Percentiles rank a stretch among this genome's conserved stretches.
Evolutionary conservation across 2,329 filamentous ascomycete species (phyloP).

Genomic region (Pseudogymnoascus pannorum): DNA sequence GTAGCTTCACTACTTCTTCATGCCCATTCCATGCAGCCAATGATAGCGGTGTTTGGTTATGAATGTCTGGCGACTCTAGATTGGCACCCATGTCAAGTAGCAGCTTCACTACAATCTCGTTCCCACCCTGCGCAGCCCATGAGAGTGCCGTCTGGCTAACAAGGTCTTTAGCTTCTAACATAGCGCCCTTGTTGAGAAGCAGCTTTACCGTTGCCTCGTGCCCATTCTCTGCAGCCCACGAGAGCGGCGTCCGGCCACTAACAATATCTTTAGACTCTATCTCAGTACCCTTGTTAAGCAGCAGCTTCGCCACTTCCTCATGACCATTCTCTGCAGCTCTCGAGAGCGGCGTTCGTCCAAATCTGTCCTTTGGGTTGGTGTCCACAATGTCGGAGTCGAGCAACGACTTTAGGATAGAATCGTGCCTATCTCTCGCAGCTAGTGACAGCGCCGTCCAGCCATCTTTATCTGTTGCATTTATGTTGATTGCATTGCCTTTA

Average conservation of each 20-base stretch:
- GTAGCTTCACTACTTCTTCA: too few relatives aligned
- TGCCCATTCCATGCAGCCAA: too few relatives aligned
- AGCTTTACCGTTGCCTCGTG: background rate
- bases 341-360: background rate
- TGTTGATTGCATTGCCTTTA: slow-evolving; percentile 8
- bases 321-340: background rate
- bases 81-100: slow-evolving; percentile 17
- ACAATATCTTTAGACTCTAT: background rate
- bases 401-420: slow-evolving; percentile 1
- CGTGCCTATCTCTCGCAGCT: slow-evolving; percentile 7
- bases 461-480: slow-evolving; percentile 8
- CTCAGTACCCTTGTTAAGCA: background rate
- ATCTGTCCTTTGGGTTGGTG: background rate
- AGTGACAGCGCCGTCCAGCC: background rate
- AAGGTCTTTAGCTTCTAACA: background rate
- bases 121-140: background rate
- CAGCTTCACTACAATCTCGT: slow-evolving; percentile 32
- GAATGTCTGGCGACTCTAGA: too few relatives aligned
- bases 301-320: background rate
- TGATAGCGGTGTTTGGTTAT: too few relatives aligned
- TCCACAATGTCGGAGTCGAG: slow-evolving; percentile 7
- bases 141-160: background rate
- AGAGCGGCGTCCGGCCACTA: background rate
- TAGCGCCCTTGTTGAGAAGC: background rate
- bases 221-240: background rate